A percentile compares a stretch with the other conserved stretches of the same genome.
These are phyloP conservation scores for Scedosporium boydii DNA, from an alignment of 2,329 filamentous ascomycete species.

Conservation along the genomic window DNA sequence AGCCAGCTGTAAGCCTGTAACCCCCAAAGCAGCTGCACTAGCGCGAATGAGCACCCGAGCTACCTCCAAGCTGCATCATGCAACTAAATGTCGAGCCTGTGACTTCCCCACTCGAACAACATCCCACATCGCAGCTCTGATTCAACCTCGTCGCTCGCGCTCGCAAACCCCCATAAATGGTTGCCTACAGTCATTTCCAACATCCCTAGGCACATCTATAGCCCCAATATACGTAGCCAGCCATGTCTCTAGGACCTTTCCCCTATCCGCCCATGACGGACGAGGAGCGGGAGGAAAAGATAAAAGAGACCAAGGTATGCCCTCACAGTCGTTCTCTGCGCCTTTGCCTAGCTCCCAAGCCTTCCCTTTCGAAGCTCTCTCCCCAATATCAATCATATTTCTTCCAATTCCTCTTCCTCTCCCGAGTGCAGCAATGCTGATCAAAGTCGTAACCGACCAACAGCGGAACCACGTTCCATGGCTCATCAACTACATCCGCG, in stretches of 20 bases:
- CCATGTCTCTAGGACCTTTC: slow-evolving; percentile 1
- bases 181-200: slow-evolving; percentile 13
- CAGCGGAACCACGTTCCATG: slow-evolving; percentile 45
- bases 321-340: background rate
- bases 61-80: too few relatives aligned
- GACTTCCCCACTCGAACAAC: background rate
- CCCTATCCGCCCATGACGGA: slow-evolving; percentile 9
- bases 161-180: background rate
- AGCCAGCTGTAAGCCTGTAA: background rate
- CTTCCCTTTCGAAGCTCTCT: background rate
- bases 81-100: background rate
- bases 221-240: background rate
- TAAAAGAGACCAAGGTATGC: slow-evolving; percentile 12
- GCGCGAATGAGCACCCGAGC: too few relatives aligned
- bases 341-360: background rate
- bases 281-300: slow-evolving; percentile 14
- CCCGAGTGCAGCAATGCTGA: background rate
- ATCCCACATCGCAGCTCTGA: background rate
- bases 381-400: background rate
- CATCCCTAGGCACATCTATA: background rate
- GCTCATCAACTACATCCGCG: slow-evolving; percentile 38
- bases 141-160: background rate
- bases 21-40: too few relatives aligned
- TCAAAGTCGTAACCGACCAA: slow-evolving; percentile 7
- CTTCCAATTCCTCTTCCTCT: background rate